These are phyloP conservation scores for Cyberlindnera sargentensis DNA, from an alignment of 805 yeast genomes.

Conservation along the genomic window DNA sequence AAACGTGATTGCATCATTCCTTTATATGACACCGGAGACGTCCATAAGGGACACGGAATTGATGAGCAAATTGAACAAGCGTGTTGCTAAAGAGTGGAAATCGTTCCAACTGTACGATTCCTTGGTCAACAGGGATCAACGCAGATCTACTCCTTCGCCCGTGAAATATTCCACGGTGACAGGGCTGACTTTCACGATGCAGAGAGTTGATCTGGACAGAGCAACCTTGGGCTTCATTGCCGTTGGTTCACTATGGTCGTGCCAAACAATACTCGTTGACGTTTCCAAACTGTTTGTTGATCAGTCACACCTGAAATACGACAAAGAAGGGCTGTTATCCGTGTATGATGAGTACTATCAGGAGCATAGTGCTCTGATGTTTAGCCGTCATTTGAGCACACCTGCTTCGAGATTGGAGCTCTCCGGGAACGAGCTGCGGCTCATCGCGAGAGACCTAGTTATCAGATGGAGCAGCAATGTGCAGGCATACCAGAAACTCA, in stretches of 20 bases:
- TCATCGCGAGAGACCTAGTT: slow-evolving; percentile 11
- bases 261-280: slow-evolving; percentile 21
- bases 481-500: slow-evolving; percentile 15
- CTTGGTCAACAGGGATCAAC: slow-evolving; percentile 1
- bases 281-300: slow-evolving; percentile 14
- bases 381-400: not conserved
- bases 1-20: slow-evolving; percentile 18
- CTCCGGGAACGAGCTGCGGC: not conserved
- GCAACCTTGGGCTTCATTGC: slow-evolving; percentile 14
- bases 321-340: slow-evolving; percentile 14
- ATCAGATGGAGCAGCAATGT: slow-evolving; percentile 18
- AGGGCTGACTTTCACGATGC: slow-evolving; percentile 16
- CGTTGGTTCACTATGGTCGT: slow-evolving; percentile 22
- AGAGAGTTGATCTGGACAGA: slow-evolving; percentile 14
- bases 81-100: slow-evolving; percentile 19
- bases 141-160: slow-evolving; percentile 11
- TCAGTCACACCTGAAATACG: slow-evolving; percentile 1
- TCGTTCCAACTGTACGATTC: slow-evolving; percentile 7
- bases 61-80: slow-evolving; percentile 10
- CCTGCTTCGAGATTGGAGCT: not conserved
- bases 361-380: slow-evolving; percentile 1
- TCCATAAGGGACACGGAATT: slow-evolving; percentile 1
- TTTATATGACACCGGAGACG: slow-evolving; percentile 8
- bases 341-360: slow-evolving; percentile 23
- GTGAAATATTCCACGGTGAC: slow-evolving; percentile 11